Base-by-base conservation (phyloP, 768 basidiomycete genomes). In the Boletus patriciae region DNA sequence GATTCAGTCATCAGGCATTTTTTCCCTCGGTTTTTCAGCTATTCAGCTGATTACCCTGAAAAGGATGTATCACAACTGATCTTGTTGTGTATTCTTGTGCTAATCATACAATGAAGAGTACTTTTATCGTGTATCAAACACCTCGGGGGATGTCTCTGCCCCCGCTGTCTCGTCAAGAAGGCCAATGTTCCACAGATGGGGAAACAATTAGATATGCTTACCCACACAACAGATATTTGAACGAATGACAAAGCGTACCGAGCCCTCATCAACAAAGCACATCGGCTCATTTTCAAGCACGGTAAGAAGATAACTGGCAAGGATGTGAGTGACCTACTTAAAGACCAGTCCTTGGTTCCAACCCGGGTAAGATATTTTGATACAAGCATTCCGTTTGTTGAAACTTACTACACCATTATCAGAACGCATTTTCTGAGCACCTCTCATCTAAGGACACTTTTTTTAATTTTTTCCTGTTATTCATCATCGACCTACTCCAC, bases 11-110 rank as follows among this genome's bases (percentile, higher is more conserved):
- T 11, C 0, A 18, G 41, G 8, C 8, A 13, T 0, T 1, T 55
- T 0, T 60, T 50, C 8, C 45, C 49, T 7, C 31, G 9, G 1
- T 27, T 60, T 3, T 54, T 46, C 4, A 54, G 11, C 12, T 58
- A 60, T 25, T 48, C 40, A 0, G 48, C 52, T 0, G 55, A 60
- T 18, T 60, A 58, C n/a, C 56, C 55, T 0, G 60, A 58, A 42
- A 61, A 61, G 59, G 57, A 33, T 10, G 9, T 33, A 10, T 33
- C 10, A 10, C 6, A 25, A 25, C 25, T 25, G 5, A 33, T 33
- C 12, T 15, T 2, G 19, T 43, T 3, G 1, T 38, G 0, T 19
- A 27, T 27, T 12, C 1, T 0, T 21, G 12, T 0, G 21, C 50
- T 52, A 29, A 44, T n/a, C 1, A 25, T 19, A 44, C 0, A n/a